Base-by-base conservation (phyloP, 2,329 filamentous ascomycete species). In the Proliferodiscus dingleyae region DNA sequence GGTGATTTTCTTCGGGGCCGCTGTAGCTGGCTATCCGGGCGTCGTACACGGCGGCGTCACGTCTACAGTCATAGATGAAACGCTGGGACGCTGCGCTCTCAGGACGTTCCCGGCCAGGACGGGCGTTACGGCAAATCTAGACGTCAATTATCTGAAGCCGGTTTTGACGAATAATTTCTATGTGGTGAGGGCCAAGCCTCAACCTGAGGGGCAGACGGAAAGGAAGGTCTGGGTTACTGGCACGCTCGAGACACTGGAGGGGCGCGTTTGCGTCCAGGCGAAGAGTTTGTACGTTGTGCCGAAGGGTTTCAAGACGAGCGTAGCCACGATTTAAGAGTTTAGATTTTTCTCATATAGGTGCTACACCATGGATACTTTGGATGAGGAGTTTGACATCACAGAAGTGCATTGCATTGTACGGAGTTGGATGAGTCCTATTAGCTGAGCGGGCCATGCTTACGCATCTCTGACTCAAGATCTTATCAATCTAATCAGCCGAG, bases 31-130 rank as follows among this genome's bases (percentile, higher is more conserved):
- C 3, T 90, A 84, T 83, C 85, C 85, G 1, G 75, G 77, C 10
- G 71, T 86, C 32, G 79, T 81, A 41, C 86, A 91, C 66, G 86
- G 86, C 45, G 86, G 86, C 11, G 71, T 75, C 5, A 71, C 86
- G 39, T 83, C 81, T 6, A 88, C 81, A 1, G 64, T 87, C 3
- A 66, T 89, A 29, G 78, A 87, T 62, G 86, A 89, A 68, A 77
- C 74, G 41, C 71, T 87, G 50, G 80, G 80, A n/a, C 71, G 83
- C 34, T 81, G 78, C 49, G 79, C 78, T 9, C 67, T 80, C 45
- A 61, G 65, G 37, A 60, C 63, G 24, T 70, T 80, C 50, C 69
- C 71, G 2, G 66, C 64, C 7, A 65, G 68, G 36, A 74, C 72
- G 26, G 74, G 77, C 57, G 66, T 83, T 54, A 75, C 80, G 58